phyloP scores from a whole-genome alignment of 2,329 filamentous ascomycete species.

The Botryotinia calthae region DNA sequence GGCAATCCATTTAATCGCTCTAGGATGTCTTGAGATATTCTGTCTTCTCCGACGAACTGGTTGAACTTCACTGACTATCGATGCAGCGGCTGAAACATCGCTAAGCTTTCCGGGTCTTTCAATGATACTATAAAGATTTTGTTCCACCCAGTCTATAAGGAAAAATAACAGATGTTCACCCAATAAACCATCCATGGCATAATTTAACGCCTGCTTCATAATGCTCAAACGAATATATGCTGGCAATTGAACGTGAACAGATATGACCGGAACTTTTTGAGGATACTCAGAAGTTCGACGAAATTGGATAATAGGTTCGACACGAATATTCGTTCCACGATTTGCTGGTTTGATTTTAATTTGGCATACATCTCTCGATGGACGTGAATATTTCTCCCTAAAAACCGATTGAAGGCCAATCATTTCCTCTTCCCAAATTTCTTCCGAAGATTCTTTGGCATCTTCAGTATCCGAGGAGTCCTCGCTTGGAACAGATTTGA shows the following conservation, averaged over 20 bases:
- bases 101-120: constrained; percentile 78
- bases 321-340: constrained; percentile 49
- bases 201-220: constrained; percentile 69
- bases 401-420: constrained; percentile 82
- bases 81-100: constrained; percentile 78
- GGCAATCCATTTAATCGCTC: constrained; percentile 61
- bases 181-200: constrained; percentile 66
- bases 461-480: constrained; percentile 42
- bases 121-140: constrained; percentile 77
- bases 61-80: constrained; percentile 55
- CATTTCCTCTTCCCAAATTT: constrained; percentile 83
- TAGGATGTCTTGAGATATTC: constrained; percentile 48
- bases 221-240: constrained; percentile 93
- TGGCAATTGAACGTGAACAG: constrained; percentile 69
- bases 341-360: constrained; percentile 61
- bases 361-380: constrained; percentile 64
- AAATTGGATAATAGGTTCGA: constrained; percentile 61
- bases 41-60: constrained; percentile 31
- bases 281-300: constrained; percentile 76
- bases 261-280: constrained; percentile 62
- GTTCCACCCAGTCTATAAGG: constrained; percentile 87
- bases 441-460: constrained; percentile 52
- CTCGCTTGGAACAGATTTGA: constrained; percentile 38
- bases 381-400: constrained; percentile 64
- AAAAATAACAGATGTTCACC: constrained; percentile 92